Evolutionary conservation across 805 yeast species (phyloP).

Genomic region (Candida nitratophila): DNA sequence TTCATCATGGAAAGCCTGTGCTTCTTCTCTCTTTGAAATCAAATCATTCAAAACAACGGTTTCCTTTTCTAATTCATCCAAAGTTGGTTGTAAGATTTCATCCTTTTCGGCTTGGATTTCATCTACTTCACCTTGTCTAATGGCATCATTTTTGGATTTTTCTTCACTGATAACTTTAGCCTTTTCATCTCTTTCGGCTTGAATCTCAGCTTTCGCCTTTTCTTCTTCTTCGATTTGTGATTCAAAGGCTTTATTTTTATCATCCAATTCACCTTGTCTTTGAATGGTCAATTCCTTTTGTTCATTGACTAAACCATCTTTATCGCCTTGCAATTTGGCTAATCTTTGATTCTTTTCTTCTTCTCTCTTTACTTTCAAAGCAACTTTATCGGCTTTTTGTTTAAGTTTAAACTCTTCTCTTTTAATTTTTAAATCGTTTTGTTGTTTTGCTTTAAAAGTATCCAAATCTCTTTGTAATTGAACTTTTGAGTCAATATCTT

Average conservation of each 20-base stretch:
- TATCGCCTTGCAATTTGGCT: slow-evolving; percentile 40
- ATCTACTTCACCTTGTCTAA: slow-evolving; percentile 39
- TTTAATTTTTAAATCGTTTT: slow-evolving; percentile 33
- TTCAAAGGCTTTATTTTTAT: slow-evolving; percentile 34
- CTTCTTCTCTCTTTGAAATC: slow-evolving; percentile 40
- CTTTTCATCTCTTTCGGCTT: slow-evolving; percentile 34
- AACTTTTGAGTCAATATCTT: slow-evolving; percentile 66
- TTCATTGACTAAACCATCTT: slow-evolving; percentile 38
- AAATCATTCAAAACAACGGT: slow-evolving; percentile 42
- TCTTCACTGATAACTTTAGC: slow-evolving; percentile 35
- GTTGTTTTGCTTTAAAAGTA: slow-evolving; percentile 31
- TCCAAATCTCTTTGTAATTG: slow-evolving; percentile 57
- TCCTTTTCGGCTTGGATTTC: slow-evolving; percentile 45
- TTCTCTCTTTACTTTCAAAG: slow-evolving; percentile 26
- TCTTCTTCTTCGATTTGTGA: slow-evolving; percentile 33
- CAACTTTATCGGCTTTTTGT: slow-evolving; percentile 30
- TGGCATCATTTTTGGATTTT: slow-evolving; percentile 36
- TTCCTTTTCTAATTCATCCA: slow-evolving; percentile 46
- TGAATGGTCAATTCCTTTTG: slow-evolving; percentile 35
- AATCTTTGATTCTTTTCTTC: slow-evolving; percentile 31
- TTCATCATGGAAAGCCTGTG: slow-evolving; percentile 36
- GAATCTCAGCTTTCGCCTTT: slow-evolving; percentile 32
- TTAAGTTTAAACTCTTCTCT: slow-evolving; percentile 31
- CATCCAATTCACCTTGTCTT: slow-evolving; percentile 32
- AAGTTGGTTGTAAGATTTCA: slow-evolving; percentile 45